A percentile compares a stretch with the other conserved stretches of the same genome.
Evolutionary conservation across 148 eudicot species (phyloP).

Genomic region (Rhododendron williamsianum): DNA sequence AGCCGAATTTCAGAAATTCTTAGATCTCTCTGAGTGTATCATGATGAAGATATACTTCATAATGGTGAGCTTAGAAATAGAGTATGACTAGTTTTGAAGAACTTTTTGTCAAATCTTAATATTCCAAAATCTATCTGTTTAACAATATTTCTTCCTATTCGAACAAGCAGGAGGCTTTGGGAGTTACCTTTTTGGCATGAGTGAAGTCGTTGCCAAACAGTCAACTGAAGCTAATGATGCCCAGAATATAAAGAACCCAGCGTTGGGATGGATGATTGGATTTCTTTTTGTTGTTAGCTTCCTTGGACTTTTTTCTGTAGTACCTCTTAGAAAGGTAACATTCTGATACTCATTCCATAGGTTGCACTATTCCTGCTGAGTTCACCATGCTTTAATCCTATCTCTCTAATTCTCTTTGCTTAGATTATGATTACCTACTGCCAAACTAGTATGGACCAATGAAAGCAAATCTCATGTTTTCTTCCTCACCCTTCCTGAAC

Average conservation of each 20-base stretch:
- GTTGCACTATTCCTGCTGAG: neutral
- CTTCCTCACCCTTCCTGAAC: neutral
- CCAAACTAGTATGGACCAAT: slow-evolving; percentile 1
- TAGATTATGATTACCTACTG: neutral
- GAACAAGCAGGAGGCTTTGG: slow-evolving; percentile 78
- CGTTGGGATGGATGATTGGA: slow-evolving; percentile 66
- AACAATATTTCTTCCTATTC: neutral
- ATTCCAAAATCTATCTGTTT: neutral
- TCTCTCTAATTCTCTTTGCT: neutral
- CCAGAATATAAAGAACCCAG: slow-evolving; percentile 52
- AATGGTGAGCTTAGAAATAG: neutral
- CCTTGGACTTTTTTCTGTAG: slow-evolving; percentile 76
- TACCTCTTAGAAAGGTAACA: slow-evolving; percentile 78
- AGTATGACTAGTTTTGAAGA: neutral
- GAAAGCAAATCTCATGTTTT: neutral
- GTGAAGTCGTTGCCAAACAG: slow-evolving; percentile 52
- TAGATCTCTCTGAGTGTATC: neutral
- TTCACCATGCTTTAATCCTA: neutral
- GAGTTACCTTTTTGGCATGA: slow-evolving; percentile 83
- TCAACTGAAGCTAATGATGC: slow-evolving; percentile 32
- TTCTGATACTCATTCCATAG: neutral
- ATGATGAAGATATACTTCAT: neutral
- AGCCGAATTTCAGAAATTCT: neutral
- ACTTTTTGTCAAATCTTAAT: neutral
- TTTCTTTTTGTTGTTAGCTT: slow-evolving; percentile 88